Conservation (phyloP, 371 early-diverging fungal species). For the Dentiscutata heterogama region DNA sequence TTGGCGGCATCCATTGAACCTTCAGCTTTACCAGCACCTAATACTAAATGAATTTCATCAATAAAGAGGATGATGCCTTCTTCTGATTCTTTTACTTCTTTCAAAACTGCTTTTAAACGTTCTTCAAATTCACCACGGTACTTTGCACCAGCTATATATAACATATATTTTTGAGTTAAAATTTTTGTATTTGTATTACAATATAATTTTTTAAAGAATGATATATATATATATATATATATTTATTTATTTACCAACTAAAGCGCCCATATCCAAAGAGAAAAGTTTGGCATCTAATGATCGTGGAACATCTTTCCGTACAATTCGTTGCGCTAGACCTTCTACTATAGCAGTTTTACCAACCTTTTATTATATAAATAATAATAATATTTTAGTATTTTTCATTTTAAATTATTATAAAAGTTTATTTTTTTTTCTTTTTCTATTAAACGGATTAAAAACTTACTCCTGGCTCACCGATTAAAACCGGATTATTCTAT, state of each 20-base stretch:
- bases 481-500: conserved; percentile 90
- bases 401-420: too few species aligned
- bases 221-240: neutral
- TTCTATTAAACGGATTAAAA: too few species aligned
- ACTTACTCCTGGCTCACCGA: conserved; percentile 88
- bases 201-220: neutral
- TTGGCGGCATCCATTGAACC: conserved; percentile 96
- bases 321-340: conserved; percentile 97
- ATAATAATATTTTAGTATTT: too few species aligned
- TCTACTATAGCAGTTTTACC: conserved; percentile 98
- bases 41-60: conserved; percentile 98
- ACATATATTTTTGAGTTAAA: neutral
- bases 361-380: too few species aligned
- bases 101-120: conserved; percentile 96
- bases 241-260: conserved; percentile 66
- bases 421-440: too few species aligned
- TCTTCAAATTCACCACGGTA: conserved; percentile 99
- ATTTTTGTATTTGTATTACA: neutral
- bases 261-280: conserved; percentile 96
- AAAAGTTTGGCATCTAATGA: conserved; percentile 88
- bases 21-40: conserved; percentile 93
- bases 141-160: conserved; percentile 78
- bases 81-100: conserved; percentile 93
- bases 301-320: conserved; percentile 93
- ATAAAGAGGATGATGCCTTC: conserved; percentile 97